Conservation (phyloP, 1,284 basidiomycete species). For the Moesziomyces globuligerus region DNA sequence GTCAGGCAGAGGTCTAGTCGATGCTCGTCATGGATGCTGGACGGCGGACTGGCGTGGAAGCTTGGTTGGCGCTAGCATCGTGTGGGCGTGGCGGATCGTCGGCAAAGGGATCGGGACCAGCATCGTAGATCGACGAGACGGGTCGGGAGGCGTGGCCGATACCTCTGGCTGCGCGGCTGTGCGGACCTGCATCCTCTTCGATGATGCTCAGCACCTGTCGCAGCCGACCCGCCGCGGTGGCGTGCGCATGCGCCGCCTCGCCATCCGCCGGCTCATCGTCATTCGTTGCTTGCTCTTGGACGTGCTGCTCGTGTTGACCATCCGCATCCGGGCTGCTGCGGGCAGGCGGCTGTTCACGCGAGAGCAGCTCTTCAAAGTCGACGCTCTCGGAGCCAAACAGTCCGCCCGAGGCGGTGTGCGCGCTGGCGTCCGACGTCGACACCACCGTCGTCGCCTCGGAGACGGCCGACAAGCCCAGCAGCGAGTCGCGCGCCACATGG, state of each 20-base stretch:
- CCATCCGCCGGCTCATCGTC: background rate
- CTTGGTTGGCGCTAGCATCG: too few species aligned
- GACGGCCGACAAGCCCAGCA: constrained; percentile 38
- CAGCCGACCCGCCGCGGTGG: constrained; percentile 29
- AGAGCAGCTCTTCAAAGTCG: constrained; percentile 40
- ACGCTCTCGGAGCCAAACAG: constrained; percentile 46
- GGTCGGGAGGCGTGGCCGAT: constrained; percentile 17
- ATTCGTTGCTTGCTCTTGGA: too few species aligned
- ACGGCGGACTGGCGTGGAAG: constrained; percentile 18
- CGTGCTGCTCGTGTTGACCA: constrained; percentile 6
- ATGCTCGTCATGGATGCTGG: constrained; percentile 28
- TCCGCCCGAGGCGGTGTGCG: constrained; percentile 22
- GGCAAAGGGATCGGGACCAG: constrained; percentile 34
- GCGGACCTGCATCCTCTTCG: constrained; percentile 35
- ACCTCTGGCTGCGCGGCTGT: constrained; percentile 9
- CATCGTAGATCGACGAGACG: constrained; percentile 25
- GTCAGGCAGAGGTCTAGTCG: background rate
- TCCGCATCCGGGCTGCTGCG: too few species aligned
- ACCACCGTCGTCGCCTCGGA: constrained; percentile 39
- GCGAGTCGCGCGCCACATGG: constrained; percentile 26
- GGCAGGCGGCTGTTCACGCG: constrained; percentile 30
- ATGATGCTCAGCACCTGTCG: constrained; percentile 52
- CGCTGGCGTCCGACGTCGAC: constrained; percentile 18
- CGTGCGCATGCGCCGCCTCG: background rate
- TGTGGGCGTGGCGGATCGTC: constrained; percentile 7